Percentiles rank a stretch among this genome's conserved stretches.
Conservation (phyloP, 768 basidiomycete species). For the Russula foetens region DNA sequence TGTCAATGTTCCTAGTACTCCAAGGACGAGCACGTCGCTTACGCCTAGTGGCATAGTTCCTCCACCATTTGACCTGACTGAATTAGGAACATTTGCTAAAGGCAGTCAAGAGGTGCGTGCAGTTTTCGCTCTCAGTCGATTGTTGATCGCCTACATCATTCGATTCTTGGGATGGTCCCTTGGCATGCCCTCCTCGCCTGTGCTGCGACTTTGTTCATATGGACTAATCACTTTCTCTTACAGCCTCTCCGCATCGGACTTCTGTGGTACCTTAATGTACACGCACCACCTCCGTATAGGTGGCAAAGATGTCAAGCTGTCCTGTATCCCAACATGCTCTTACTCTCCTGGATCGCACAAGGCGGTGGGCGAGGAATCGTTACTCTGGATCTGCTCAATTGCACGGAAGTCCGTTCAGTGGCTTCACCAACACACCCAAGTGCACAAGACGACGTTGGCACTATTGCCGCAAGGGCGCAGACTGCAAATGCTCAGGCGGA, state of each 20-base stretch:
- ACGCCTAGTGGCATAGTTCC: slow-evolving; percentile 31
- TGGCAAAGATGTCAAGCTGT: slow-evolving; percentile 81
- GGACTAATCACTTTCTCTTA: slow-evolving; percentile 11
- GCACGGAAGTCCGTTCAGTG: slow-evolving; percentile 76
- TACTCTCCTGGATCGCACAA: slow-evolving; percentile 82
- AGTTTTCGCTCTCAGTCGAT: background rate
- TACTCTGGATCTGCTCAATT: slow-evolving; percentile 79
- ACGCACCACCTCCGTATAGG: slow-evolving; percentile 65
- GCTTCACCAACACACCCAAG: slow-evolving; percentile 75
- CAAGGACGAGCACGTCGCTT: slow-evolving; percentile 19
- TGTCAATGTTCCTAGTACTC: slow-evolving; percentile 26
- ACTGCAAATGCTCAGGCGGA: slow-evolving; percentile 33
- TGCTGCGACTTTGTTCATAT: slow-evolving; percentile 6
- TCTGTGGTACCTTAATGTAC: slow-evolving; percentile 91
- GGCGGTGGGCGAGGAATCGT: slow-evolving; percentile 81
- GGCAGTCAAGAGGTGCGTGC: slow-evolving; percentile 38
- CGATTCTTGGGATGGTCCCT: background rate
- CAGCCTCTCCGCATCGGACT: slow-evolving; percentile 82
- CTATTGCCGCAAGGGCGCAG: slow-evolving; percentile 66
- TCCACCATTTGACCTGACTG: slow-evolving; percentile 40
- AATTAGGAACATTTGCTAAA: slow-evolving; percentile 37
- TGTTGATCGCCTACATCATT: slow-evolving; percentile 2
- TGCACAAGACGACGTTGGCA: slow-evolving; percentile 81
- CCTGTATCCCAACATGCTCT: slow-evolving; percentile 73
- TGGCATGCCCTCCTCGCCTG: background rate